Conservation (phyloP, 1,284 basidiomycete species). For the Mrakiaceae sp. region DNA sequence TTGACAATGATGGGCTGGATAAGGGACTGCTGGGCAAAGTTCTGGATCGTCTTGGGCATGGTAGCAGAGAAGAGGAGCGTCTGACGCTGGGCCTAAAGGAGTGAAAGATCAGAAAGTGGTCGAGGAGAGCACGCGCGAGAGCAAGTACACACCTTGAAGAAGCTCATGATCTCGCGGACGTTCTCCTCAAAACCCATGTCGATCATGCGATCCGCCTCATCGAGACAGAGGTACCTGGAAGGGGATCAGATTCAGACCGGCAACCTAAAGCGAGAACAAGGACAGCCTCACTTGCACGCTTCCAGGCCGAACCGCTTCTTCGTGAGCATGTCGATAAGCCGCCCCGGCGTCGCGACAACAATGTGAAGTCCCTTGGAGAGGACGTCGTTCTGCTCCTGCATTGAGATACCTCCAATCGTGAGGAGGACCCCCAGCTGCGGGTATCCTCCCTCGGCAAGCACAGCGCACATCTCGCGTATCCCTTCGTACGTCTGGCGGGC, state of each 20-base stretch:
- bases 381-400: slow-evolving; percentile 88
- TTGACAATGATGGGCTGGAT: slow-evolving; percentile 90
- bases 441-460: slow-evolving; percentile 70
- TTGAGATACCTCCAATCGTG: slow-evolving; percentile 95
- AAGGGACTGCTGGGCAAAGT: slow-evolving; percentile 91
- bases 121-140: not conserved
- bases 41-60: slow-evolving; percentile 97
- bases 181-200: slow-evolving; percentile 99
- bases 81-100: slow-evolving; percentile 73
- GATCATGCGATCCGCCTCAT: slow-evolving; percentile 99
- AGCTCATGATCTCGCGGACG: slow-evolving; percentile 95
- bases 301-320: slow-evolving; percentile 85
- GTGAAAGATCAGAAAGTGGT: slow-evolving; percentile 17
- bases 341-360: slow-evolving; percentile 45
- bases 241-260: not conserved
- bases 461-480: slow-evolving; percentile 69
- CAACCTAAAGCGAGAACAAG: not conserved
- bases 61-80: slow-evolving; percentile 96
- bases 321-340: slow-evolving; percentile 53
- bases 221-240: slow-evolving; percentile 76
- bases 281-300: slow-evolving; percentile 54
- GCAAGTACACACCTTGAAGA: slow-evolving; percentile 62
- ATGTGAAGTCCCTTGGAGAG: slow-evolving; percentile 86
- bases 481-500: slow-evolving; percentile 96
- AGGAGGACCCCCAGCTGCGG: slow-evolving; percentile 77